Percentiles rank a stretch among this genome's conserved stretches.
These are phyloP conservation scores for Suillus lakei DNA, from an alignment of 768 basidiomycete genomes.

Conservation along the genomic window DNA sequence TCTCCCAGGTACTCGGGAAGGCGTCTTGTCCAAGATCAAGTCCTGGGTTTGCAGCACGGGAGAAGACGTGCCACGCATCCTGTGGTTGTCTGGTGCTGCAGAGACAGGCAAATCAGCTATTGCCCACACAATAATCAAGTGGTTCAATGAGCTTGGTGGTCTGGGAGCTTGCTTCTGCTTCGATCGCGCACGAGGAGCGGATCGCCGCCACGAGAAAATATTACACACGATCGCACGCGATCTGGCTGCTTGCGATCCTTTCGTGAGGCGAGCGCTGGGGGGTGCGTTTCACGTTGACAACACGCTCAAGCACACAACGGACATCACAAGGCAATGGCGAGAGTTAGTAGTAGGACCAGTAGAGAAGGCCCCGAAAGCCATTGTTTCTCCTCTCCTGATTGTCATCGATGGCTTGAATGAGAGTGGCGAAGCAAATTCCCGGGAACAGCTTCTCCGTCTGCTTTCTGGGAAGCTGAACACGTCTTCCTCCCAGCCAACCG, in stretches of 20 bases:
- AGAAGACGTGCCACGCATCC: constrained; percentile 11
- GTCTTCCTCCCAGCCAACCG: background rate
- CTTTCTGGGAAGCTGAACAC: background rate
- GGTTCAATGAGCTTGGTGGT: constrained; percentile 11
- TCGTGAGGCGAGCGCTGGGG: background rate
- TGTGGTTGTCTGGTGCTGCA: constrained; percentile 16
- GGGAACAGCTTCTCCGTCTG: constrained; percentile 19
- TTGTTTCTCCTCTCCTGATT: constrained; percentile 24
- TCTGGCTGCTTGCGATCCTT: background rate
- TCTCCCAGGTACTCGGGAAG: constrained; percentile 17
- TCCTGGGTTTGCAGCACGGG: constrained; percentile 15
- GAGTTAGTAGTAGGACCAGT: constrained; percentile 22
- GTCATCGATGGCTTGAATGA: constrained; percentile 31
- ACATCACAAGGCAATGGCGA: constrained; percentile 16
- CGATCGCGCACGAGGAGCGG: constrained; percentile 9
- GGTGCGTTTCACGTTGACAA: background rate
- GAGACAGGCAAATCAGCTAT: constrained; percentile 24
- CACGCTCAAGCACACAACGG: background rate
- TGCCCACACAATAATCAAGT: constrained; percentile 20
- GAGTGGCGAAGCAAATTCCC: constrained; percentile 11
- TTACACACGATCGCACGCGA: background rate
- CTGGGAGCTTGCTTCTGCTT: constrained; percentile 24
- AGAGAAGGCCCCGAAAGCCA: background rate
- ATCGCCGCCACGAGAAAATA: constrained; percentile 1
- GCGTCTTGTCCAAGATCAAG: constrained; percentile 17